These are phyloP conservation scores for Gossypium rotundifolium DNA, from an alignment of 345 rosid species.

Conservation along the genomic window DNA sequence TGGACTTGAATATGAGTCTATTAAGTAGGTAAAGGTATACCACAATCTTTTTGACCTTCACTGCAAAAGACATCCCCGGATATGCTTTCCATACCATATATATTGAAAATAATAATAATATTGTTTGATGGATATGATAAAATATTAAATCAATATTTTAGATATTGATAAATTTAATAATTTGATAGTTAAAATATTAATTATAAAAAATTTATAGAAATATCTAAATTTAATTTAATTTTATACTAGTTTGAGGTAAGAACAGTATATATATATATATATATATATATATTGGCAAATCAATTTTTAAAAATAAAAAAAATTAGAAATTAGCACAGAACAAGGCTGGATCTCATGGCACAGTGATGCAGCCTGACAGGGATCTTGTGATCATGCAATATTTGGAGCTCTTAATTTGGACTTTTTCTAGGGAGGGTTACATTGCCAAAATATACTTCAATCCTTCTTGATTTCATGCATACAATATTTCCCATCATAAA, in stretches of 20 bases:
- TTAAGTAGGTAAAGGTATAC: neutral
- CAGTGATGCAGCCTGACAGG: conserved; percentile 30
- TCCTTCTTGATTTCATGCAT: neutral
- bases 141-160: too few species aligned
- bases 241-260: too few species aligned
- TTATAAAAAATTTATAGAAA: too few species aligned
- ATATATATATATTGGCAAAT: neutral
- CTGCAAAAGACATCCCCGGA: neutral
- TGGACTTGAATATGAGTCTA: neutral
- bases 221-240: too few species aligned
- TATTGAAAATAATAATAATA: too few species aligned
- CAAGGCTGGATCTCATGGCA: conserved; percentile 12
- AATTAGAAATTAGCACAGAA: neutral
- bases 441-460: neutral
- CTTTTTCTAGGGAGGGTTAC: conserved; percentile 32
- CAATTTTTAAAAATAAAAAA: neutral
- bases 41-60: conserved; percentile 30
- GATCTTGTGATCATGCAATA: conserved; percentile 11
- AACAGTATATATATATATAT: neutral
- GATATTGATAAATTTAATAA: too few species aligned
- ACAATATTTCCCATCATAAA: neutral
- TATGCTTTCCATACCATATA: too few species aligned
- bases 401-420: conserved; percentile 21
- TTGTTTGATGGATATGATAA: too few species aligned
- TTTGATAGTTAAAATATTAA: too few species aligned